Evolutionary conservation across 148 eudicot genomes (phyloP).

Genomic region (Pouteria glomerata): DNA sequence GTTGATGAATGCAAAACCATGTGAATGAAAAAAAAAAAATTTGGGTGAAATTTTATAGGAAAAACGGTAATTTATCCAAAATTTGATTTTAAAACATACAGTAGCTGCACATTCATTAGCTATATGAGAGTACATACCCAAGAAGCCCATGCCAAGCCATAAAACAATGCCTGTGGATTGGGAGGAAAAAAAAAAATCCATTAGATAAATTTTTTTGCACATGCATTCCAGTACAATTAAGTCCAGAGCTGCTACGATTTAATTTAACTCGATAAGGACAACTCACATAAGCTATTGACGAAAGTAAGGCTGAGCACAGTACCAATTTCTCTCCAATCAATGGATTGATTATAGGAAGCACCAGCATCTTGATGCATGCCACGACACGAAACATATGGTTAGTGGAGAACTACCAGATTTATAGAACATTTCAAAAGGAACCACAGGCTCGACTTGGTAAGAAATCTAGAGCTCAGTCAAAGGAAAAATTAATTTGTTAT

Average conservation of each 20-base stretch:
- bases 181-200: slow-evolving; percentile 6
- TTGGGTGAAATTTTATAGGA: neutral
- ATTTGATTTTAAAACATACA: neutral
- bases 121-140: slow-evolving; percentile 57
- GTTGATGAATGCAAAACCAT: neutral
- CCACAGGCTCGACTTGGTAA: neutral
- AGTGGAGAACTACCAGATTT: neutral
- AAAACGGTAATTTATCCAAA: neutral
- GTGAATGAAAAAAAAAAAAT: neutral
- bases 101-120: neutral
- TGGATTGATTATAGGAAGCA: slow-evolving; percentile 76
- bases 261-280: neutral
- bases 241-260: neutral
- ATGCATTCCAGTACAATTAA: neutral
- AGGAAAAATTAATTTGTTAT: neutral
- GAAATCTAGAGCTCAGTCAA: neutral
- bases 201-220: neutral
- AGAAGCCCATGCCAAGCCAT: slow-evolving; percentile 92
- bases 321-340: slow-evolving; percentile 79
- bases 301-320: slow-evolving; percentile 56
- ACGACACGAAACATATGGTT: neutral
- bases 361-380: slow-evolving; percentile 43
- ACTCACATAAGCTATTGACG: slow-evolving; percentile 79
- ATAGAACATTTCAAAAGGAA: neutral
- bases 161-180: slow-evolving; percentile 61